A percentile compares a stretch with the other conserved stretches of the same genome.
phyloP scores from a whole-genome alignment of 306 rosid genomes.

The Cucumis hystrix region DNA sequence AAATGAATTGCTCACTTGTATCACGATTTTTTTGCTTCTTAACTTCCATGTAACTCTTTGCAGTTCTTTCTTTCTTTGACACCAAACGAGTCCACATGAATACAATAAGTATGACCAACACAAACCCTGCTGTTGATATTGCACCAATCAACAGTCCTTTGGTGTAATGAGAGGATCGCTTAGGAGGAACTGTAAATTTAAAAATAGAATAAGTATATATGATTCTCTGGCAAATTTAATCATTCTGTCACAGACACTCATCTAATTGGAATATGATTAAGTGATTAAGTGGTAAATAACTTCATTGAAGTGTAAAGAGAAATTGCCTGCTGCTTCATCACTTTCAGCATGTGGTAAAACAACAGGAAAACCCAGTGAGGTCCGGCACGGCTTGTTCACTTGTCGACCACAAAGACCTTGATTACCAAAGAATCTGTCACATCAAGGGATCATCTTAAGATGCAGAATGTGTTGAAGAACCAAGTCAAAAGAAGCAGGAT shows the following conservation, averaged over 20 bases:
- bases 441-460: neutral
- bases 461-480: neutral
- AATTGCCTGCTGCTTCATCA: slow-evolving; percentile 79
- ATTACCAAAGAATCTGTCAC: slow-evolving; percentile 66
- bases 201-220: neutral
- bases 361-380: slow-evolving; percentile 91
- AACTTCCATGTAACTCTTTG: slow-evolving; percentile 52
- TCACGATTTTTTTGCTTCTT: slow-evolving; percentile 58
- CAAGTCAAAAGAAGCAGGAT: neutral
- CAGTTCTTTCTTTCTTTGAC: slow-evolving; percentile 68
- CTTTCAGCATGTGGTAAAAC: slow-evolving; percentile 84
- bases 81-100: slow-evolving; percentile 57
- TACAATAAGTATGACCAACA: slow-evolving; percentile 37
- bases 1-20: slow-evolving; percentile 34
- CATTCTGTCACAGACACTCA: neutral
- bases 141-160: slow-evolving; percentile 73
- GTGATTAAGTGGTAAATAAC: neutral
- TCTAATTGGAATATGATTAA: neutral
- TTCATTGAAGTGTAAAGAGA: neutral
- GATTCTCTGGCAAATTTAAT: neutral
- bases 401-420: slow-evolving; percentile 90
- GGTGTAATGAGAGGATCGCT: slow-evolving; percentile 55
- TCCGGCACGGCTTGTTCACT: slow-evolving; percentile 66
- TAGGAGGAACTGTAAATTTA: slow-evolving; percentile 46
- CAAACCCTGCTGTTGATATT: slow-evolving; percentile 41